Percentiles rank a stretch among this genome's conserved stretches.
Evolutionary conservation across 2,329 filamentous ascomycete genomes (phyloP).

Genomic region (Paracorniculantispora psalliotae): DNA sequence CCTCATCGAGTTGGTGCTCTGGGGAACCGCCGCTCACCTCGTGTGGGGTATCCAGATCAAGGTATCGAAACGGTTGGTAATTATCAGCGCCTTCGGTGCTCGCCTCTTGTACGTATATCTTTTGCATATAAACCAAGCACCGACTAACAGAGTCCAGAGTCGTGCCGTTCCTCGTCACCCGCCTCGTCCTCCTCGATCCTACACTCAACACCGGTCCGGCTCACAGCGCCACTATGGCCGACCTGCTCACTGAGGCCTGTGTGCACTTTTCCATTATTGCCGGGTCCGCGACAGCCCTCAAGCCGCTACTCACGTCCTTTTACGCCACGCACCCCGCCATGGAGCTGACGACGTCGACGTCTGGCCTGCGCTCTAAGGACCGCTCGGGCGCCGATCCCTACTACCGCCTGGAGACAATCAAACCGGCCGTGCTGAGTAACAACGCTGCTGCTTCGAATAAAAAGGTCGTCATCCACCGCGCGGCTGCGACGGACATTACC

Average conservation of each 20-base stretch:
- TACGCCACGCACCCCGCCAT: background rate
- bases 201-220: background rate
- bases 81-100: slow-evolving; percentile 3
- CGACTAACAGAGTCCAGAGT: background rate
- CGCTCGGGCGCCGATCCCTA: background rate
- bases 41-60: slow-evolving; percentile 7
- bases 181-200: slow-evolving; percentile 2
- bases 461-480: background rate
- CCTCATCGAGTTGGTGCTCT: background rate
- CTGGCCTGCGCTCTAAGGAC: background rate
- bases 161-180: background rate
- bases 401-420: background rate
- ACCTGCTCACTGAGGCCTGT: slow-evolving; percentile 6
- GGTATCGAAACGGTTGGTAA: background rate
- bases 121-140: fast-evolving
- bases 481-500: background rate
- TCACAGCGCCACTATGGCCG: background rate
- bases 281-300: slow-evolving; percentile 4
- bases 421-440: background rate
- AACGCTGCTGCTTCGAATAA: background rate
- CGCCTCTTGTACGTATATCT: background rate
- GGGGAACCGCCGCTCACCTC: background rate
- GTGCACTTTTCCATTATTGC: slow-evolving; percentile 7
- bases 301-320: slow-evolving; percentile 3
- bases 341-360: background rate